A percentile compares a stretch with the other conserved stretches of the same genome.
Conservation (phyloP, 345 rosid genomes). For the Microcos paniculata region DNA sequence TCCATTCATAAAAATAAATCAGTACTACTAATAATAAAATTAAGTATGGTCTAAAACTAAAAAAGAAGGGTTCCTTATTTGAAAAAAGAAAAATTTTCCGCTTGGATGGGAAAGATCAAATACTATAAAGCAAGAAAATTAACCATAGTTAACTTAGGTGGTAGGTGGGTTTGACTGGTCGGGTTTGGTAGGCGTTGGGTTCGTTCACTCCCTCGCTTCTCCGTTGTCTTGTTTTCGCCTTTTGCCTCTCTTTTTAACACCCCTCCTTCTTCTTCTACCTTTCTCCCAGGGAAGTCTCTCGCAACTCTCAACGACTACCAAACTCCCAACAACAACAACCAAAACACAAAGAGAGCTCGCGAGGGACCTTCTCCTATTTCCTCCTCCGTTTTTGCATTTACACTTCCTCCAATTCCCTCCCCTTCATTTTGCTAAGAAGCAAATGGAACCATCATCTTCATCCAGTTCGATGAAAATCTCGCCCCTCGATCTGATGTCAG, state of each 20-base stretch:
- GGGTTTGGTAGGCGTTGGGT: conserved; percentile 65
- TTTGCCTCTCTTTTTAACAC: neutral
- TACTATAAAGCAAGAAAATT: too few relatives aligned
- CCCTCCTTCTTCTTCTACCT: neutral
- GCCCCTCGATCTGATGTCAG: conserved; percentile 80
- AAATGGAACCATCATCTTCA: conserved; percentile 29
- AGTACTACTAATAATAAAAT: too few relatives aligned
- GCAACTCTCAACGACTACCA: conserved; percentile 32
- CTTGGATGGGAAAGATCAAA: too few relatives aligned
- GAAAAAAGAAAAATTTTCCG: too few relatives aligned
- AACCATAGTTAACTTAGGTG: conserved; percentile 42
- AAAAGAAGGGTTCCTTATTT: too few relatives aligned
- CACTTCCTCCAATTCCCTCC: conserved; percentile 10
- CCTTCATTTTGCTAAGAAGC: too few relatives aligned
- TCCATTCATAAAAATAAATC: too few relatives aligned
- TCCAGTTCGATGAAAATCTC: conserved; percentile 44
- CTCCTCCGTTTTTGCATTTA: neutral
- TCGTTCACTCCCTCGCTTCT: conserved; percentile 10
- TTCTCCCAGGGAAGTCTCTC: conserved; percentile 37
- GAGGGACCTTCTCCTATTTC: conserved; percentile 28
- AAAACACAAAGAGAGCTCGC: neutral
- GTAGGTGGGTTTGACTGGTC: conserved; percentile 63
- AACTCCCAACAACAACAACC: conserved; percentile 32
- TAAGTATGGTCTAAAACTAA: neutral
- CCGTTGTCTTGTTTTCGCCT: neutral